Evolutionary conservation across 1,284 basidiomycete species (phyloP), one percentile per base, ranked within the genome.

Genomic region (Sphaerobolus stellatus): DNA sequence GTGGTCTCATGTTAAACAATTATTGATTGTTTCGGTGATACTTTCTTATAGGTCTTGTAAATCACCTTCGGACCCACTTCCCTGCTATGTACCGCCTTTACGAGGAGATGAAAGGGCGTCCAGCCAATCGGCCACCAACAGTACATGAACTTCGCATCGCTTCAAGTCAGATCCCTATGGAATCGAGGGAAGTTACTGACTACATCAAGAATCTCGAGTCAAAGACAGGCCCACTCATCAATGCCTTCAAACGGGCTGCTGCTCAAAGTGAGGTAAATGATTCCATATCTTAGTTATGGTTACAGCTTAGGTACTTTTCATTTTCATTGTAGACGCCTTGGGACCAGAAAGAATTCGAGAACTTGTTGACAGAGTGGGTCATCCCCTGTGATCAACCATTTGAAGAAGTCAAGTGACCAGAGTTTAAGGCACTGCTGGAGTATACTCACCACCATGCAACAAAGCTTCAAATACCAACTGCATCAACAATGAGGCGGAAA

Each of bases 381-480:
- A 57, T 67, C 8, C 54, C 61, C 11, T 65, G 62, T 49, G 67
- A 71, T 49, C 67, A 69, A 41, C 69, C 68, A 6, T 71, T 71
- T 57, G 62, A 68, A 4, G 62, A 64, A 40, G 64, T 71, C 18
- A 67, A 71, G 11, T 56, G 62, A 20, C 56, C 61, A 2, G 62
- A 65, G 46, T 70, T 71, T 47, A n/a, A 34, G 2, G 31, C 29
- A 1, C n/a, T 71, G 6, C 45, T 71, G 1, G 24, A 52, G 1
- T 71, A 68, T 54, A 49, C 43, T 13, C 38, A 38, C 20, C 30
- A 38, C 6, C 18, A 16, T 4, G 11, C 20, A 22, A 38, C 25
- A 18, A 6, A 6, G 14, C 48, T 58, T 8, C 34, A 30, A 20
- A 56, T 58, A 8, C 57, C 54, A 24, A 30, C 30, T 11, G 22